phyloP scores from a whole-genome alignment of 2,329 filamentous ascomycete species.

The Aureobasidium sp. region DNA sequence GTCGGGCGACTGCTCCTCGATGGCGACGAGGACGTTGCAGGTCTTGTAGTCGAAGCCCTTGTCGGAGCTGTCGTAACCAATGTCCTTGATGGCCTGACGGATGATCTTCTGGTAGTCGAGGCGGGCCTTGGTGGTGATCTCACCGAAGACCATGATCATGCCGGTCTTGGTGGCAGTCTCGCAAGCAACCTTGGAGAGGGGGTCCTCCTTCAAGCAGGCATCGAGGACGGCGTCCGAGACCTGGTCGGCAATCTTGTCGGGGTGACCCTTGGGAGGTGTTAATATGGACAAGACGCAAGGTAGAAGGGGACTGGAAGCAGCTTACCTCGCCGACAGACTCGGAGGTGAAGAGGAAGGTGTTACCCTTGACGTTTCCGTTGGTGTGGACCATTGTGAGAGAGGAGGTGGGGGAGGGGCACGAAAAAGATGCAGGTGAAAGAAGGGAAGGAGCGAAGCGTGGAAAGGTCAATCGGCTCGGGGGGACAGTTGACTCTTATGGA shows the following conservation, averaged over 20 bases:
- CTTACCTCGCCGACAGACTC: slow-evolving; percentile 48
- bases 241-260: slow-evolving; percentile 58
- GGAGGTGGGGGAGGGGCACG: slow-evolving; percentile 6
- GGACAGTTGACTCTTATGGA: slow-evolving; percentile 7
- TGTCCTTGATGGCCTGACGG: slow-evolving; percentile 91
- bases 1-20: slow-evolving; percentile 98
- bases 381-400: slow-evolving; percentile 19
- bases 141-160: slow-evolving; percentile 98
- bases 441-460: slow-evolving; percentile 13
- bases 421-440: slow-evolving; percentile 11
- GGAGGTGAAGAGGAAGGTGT: slow-evolving; percentile 39
- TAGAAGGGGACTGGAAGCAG: slow-evolving; percentile 16
- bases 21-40: slow-evolving; percentile 94
- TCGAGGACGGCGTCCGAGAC: slow-evolving; percentile 98
- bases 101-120: slow-evolving; percentile 99
- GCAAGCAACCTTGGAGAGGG: slow-evolving; percentile 96
- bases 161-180: slow-evolving; percentile 99
- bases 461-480: slow-evolving; percentile 6
- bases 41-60: slow-evolving; percentile 99
- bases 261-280: slow-evolving; percentile 24
- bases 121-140: slow-evolving; percentile 93
- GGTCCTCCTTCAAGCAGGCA: slow-evolving; percentile 90
- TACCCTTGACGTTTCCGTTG: slow-evolving; percentile 21
- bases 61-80: slow-evolving; percentile 91
- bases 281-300: background rate